Conservation (phyloP, 2,329 filamentous ascomycete genomes). For the Cladosporium sp. region DNA sequence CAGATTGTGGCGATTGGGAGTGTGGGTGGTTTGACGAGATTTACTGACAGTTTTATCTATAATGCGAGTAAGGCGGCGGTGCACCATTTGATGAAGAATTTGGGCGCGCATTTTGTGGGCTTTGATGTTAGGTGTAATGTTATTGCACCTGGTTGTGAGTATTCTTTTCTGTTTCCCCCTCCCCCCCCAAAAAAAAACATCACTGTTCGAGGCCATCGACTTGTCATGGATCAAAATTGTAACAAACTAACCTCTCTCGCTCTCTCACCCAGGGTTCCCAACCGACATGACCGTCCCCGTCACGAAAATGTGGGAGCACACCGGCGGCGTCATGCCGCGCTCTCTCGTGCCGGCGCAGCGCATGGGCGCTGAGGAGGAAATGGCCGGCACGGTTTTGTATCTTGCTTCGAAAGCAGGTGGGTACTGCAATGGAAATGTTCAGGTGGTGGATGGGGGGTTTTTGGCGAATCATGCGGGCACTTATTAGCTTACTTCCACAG, state of each 20-base stretch:
- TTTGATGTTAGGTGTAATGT: constrained; percentile 46
- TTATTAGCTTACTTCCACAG: constrained; percentile 13
- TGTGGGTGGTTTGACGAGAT: constrained; percentile 37
- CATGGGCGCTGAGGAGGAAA: constrained; percentile 39
- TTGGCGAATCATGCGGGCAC: constrained; percentile 27
- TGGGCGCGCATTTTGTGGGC: constrained; percentile 38
- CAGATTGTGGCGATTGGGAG: constrained; percentile 44
- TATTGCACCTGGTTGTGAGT: constrained; percentile 39
- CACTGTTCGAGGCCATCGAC: too few species aligned
- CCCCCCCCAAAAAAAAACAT: too few species aligned
- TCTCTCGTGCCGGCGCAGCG: constrained; percentile 27
- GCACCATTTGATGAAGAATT: constrained; percentile 42
- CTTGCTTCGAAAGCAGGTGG: constrained; percentile 47
- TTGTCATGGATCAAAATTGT: too few species aligned
- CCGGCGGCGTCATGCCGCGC: constrained; percentile 26
- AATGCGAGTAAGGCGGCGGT: constrained; percentile 42
- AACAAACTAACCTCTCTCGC: too few species aligned
- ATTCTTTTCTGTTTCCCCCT: neutral
- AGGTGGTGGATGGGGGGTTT: constrained; percentile 45
- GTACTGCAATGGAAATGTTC: constrained; percentile 51
- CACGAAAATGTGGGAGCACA: constrained; percentile 32
- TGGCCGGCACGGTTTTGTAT: constrained; percentile 48
- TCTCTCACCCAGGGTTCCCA: constrained; percentile 29
- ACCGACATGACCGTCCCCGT: constrained; percentile 41
- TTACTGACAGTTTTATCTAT: constrained; percentile 31